These are phyloP conservation scores for Dryas integrifolia DNA, from an alignment of 331 rosid genomes.

Conservation along the genomic window DNA sequence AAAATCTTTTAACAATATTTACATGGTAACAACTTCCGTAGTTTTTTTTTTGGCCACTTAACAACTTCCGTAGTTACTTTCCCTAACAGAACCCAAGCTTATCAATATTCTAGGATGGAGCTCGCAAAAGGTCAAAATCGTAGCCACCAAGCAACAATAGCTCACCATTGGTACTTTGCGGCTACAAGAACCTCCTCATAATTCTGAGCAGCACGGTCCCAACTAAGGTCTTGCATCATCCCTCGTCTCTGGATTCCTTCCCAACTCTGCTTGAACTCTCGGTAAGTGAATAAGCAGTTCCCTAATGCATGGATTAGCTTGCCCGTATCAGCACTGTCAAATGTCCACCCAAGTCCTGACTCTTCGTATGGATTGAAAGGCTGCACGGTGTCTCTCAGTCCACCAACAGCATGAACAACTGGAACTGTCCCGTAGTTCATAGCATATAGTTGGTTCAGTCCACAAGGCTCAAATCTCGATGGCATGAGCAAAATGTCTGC, in stretches of 20 bases:
- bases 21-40: conserved; percentile 2
- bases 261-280: conserved; percentile 85
- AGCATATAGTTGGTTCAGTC: conserved; percentile 91
- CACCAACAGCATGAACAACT: conserved; percentile 91
- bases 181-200: conserved; percentile 91
- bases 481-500: conserved; percentile 90
- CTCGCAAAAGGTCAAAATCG: conserved; percentile 6
- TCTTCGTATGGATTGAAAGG: conserved; percentile 74
- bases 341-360: conserved; percentile 87
- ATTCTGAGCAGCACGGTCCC: conserved; percentile 87
- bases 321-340: conserved; percentile 66
- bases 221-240: conserved; percentile 81
- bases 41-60: not conserved
- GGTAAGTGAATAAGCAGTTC: conserved; percentile 69
- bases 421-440: conserved; percentile 93
- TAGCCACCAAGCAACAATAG: conserved; percentile 5
- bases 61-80: not conserved
- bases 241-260: conserved; percentile 94
- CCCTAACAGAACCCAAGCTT: not conserved
- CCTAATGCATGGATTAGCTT: conserved; percentile 67
- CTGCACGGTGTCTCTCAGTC: conserved; percentile 76
- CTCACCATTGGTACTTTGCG: conserved; percentile 92
- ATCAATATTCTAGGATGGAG: not conserved
- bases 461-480: conserved; percentile 95
- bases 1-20: conserved; percentile 13